Evolutionary conservation across 345 rosid genomes (phyloP), one percentile per base, ranked within the genome.

Genomic region (Boechera divaricarpa): DNA sequence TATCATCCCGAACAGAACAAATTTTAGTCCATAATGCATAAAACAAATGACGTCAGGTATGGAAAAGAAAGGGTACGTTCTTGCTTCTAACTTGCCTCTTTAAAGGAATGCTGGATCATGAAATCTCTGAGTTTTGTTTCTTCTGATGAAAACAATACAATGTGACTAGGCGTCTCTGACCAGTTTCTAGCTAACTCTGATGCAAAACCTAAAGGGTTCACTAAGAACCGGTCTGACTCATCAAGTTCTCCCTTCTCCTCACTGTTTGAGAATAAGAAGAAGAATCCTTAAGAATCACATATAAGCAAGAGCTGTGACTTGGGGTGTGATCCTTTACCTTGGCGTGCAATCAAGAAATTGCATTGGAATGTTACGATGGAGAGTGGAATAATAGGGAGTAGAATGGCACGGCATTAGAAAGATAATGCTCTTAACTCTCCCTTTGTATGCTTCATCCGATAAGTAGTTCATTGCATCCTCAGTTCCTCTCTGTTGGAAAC

Each of bases 361-460:
- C 98, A 92, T 91, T 4, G 96, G 88, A 61, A 91, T 77, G 70
- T 88, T 82, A 53, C 7, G 53, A 75, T 92, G 96, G 69, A 92
- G 86, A 63, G 89, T 78, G 26, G 99, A 89, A 76, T 89, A 94
- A 81, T 87, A 94, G 12, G 98, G 98, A 26, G 98, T 92, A 61
- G 98, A 86, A 76, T 92, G 97, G 81, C 98, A 95, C 28, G 99
- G 97, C 99, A 88, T 89, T 36, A 95, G 80, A 83, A 95, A 92
- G 61, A 89, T 61, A 55, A 95, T 55, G 77, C 97, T 88, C 69
- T 83, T 81, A 57, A 90, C 88, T 69, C 86, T 86, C 73, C 81
- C 86, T 58, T 77, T 81, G 51, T 53, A 69, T 44, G 96, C 97
- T 85, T 92, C 97, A 77, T 79, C 79, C 0, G 99, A 91, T 70